A percentile compares a stretch with the other conserved stretches of the same genome.
Conservation (phyloP, 805 yeast species). For the Candida coquimbonensis region DNA sequence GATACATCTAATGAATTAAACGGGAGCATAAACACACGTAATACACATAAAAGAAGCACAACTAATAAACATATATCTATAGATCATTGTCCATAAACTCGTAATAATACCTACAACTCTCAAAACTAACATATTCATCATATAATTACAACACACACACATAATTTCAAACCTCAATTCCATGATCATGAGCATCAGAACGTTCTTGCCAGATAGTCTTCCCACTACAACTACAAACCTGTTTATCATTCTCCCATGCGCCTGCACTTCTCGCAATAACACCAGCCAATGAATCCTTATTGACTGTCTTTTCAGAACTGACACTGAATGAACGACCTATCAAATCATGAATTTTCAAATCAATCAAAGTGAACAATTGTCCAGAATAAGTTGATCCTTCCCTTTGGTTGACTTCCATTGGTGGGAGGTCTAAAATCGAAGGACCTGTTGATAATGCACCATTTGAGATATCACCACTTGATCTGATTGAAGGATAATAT, state of each 20-base stretch:
- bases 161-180: conserved; percentile 30
- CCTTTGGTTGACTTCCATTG: conserved; percentile 24
- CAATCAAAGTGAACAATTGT: conserved; percentile 38
- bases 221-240: conserved; percentile 91
- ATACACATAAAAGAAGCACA: neutral
- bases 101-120: neutral
- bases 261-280: conserved; percentile 97
- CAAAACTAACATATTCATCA: neutral
- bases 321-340: conserved; percentile 58
- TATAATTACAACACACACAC: neutral
- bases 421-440: conserved; percentile 29
- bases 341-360: conserved; percentile 45
- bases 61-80: neutral
- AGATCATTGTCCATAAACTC: no score
- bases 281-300: conserved; percentile 52
- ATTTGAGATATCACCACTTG: conserved; percentile 67
- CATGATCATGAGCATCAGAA: conserved; percentile 59
- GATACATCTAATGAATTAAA: no score
- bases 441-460: conserved; percentile 67
- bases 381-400: conserved; percentile 28
- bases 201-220: conserved; percentile 96
- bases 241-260: conserved; percentile 91
- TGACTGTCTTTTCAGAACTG: conserved; percentile 14
- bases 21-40: no score
- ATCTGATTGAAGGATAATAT: conserved; percentile 64